phyloP scores from a whole-genome alignment of 1,139 yeast genomes.

The Geotrichum phurueaensis region DNA sequence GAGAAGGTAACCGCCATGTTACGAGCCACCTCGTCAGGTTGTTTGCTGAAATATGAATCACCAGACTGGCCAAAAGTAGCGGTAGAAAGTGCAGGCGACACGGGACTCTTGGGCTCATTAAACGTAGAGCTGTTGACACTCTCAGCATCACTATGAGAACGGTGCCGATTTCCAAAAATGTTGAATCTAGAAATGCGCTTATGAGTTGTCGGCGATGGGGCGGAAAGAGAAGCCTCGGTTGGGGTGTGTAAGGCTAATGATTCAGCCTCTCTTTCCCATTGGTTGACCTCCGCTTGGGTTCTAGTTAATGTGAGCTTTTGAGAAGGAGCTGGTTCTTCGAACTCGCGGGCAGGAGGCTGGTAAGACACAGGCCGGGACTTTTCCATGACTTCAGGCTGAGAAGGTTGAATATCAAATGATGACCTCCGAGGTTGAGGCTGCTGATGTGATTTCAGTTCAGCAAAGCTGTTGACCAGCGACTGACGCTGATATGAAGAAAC shows the following conservation, averaged over 20 bases:
- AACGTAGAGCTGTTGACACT: not conserved
- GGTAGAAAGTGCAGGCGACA: not conserved
- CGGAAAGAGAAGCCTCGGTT: not conserved
- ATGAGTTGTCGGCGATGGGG: not conserved
- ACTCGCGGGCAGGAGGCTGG: not conserved
- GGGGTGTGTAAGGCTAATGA: constrained; percentile 8
- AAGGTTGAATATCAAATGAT: not conserved
- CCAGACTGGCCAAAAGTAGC: not conserved
- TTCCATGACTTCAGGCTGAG: not conserved
- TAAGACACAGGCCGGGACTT: too few species aligned
- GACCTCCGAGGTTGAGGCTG: not conserved
- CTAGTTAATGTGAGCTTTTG: not conserved
- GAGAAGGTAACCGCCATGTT: constrained; percentile 16
- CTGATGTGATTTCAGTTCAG: not conserved
- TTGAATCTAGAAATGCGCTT: constrained; percentile 7
- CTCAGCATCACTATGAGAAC: constrained; percentile 13
- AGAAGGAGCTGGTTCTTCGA: constrained; percentile 6
- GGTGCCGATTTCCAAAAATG: constrained; percentile 9
- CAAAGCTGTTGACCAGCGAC: not conserved
- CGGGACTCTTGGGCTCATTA: not conserved
- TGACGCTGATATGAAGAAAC: not conserved
- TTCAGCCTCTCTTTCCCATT: constrained; percentile 13
- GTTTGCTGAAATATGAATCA: constrained; percentile 10
- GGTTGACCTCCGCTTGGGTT: constrained; percentile 5
- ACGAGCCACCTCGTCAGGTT: constrained; percentile 4